phyloP scores from a whole-genome alignment of 345 rosid species.

The Litchi chinensis region DNA sequence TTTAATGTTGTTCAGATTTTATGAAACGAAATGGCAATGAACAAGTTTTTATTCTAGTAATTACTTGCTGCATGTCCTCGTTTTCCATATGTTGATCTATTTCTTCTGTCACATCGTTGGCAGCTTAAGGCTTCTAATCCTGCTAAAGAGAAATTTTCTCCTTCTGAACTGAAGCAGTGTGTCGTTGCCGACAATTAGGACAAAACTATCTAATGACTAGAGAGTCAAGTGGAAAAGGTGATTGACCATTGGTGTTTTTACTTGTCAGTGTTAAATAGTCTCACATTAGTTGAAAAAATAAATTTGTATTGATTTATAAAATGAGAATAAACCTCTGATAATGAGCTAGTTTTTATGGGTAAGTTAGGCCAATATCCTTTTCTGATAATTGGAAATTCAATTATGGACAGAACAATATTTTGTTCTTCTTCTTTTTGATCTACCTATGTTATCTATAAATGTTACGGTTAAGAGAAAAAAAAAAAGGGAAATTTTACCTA shows the following conservation, averaged over 20 bases:
- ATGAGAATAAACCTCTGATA: too few relatives aligned
- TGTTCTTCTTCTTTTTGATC: neutral
- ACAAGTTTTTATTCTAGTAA: neutral
- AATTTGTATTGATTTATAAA: too few relatives aligned
- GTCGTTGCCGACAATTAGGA: constrained; percentile 66
- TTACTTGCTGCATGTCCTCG: neutral
- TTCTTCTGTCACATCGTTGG: constrained; percentile 22
- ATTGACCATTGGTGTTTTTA: constrained; percentile 13
- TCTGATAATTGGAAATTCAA: neutral
- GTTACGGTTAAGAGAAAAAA: too few relatives aligned
- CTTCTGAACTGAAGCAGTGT: constrained; percentile 70
- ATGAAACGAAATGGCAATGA: neutral
- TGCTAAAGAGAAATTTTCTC: constrained; percentile 40
- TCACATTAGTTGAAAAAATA: too few relatives aligned
- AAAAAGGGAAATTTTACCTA: neutral
- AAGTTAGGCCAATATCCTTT: too few relatives aligned
- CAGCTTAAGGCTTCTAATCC: constrained; percentile 46
- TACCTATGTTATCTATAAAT: too few relatives aligned
- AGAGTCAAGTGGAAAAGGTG: constrained; percentile 86
- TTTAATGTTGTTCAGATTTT: constrained; percentile 9
- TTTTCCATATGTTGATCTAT: neutral
- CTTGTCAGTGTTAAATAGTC: neutral
- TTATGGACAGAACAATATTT: neutral
- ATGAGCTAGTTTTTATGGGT: too few relatives aligned
- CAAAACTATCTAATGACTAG: constrained; percentile 75